These are phyloP conservation scores for Breviolum minutum DNA, from an alignment of 73 alveolate genomes.

Conservation along the genomic window DNA sequence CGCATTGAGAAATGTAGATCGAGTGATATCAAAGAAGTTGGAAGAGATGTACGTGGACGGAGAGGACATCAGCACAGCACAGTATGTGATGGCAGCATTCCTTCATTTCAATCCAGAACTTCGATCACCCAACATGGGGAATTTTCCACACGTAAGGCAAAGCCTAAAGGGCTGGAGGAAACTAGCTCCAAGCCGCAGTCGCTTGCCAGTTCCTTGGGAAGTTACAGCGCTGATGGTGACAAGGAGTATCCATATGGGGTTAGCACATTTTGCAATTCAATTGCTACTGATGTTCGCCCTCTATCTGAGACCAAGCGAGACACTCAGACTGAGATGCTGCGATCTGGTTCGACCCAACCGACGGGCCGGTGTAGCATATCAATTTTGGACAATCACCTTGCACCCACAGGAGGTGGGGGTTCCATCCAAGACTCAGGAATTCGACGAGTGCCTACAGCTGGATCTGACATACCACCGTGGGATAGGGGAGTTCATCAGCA, in stretches of 20 bases:
- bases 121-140: neutral
- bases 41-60: conserved; percentile 20
- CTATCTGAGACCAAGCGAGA: conserved; percentile 28
- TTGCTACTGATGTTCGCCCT: conserved; percentile 4
- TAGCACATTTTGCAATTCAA: neutral
- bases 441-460: conserved; percentile 24
- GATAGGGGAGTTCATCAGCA: neutral
- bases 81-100: conserved; percentile 6
- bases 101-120: neutral
- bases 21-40: neutral
- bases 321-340: neutral
- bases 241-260: neutral
- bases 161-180: conserved; percentile 51
- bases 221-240: neutral
- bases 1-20: neutral
- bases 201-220: conserved; percentile 51
- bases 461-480: conserved; percentile 3
- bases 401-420: neutral
- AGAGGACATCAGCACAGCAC: neutral
- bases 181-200: neutral
- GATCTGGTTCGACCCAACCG: neutral
- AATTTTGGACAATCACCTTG: neutral
- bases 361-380: neutral
- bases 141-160: conserved; percentile 14
- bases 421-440: conserved; percentile 31